phyloP scores from a whole-genome alignment of 306 rosid species.

The Begonia peltatifolia region DNA sequence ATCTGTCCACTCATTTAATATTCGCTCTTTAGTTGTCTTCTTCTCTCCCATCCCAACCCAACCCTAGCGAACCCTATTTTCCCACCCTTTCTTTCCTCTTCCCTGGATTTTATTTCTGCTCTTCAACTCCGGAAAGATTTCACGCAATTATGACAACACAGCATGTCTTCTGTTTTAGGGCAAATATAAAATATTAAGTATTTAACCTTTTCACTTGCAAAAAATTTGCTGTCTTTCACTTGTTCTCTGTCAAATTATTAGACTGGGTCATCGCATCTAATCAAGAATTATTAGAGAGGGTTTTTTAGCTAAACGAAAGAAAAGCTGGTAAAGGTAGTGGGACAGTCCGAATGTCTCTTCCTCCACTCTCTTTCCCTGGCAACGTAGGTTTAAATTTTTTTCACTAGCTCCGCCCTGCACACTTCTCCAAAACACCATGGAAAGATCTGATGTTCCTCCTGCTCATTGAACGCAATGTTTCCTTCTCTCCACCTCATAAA shows the following conservation, averaged over 20 bases:
- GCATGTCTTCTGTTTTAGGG: no score
- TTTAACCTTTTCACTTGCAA: no score
- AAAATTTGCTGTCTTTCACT: no score
- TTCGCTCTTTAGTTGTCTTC: slow-evolving; percentile 36
- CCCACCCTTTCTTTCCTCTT: no score
- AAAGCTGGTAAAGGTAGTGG: slow-evolving; percentile 71
- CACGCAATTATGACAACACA: no score
- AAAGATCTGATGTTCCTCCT: neutral
- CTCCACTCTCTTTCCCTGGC: slow-evolving; percentile 12
- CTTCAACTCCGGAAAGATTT: no score
- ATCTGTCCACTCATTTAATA: slow-evolving; percentile 50
- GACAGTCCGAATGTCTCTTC: slow-evolving; percentile 96
- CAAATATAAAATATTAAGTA: no score
- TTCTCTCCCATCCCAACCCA: neutral
- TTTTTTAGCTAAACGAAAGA: slow-evolving; percentile 8
- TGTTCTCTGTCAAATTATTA: slow-evolving; percentile 8
- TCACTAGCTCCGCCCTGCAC: neutral
- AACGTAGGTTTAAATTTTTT: neutral
- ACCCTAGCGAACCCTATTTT: no score
- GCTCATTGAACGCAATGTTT: no score
- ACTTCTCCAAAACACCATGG: slow-evolving; percentile 5
- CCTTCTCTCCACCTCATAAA: no score
- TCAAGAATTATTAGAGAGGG: slow-evolving; percentile 16
- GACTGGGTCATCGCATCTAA: slow-evolving; percentile 23
- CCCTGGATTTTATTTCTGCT: no score